Conservation (phyloP, 1,284 basidiomycete genomes). For the Coniophora puteana region DNA sequence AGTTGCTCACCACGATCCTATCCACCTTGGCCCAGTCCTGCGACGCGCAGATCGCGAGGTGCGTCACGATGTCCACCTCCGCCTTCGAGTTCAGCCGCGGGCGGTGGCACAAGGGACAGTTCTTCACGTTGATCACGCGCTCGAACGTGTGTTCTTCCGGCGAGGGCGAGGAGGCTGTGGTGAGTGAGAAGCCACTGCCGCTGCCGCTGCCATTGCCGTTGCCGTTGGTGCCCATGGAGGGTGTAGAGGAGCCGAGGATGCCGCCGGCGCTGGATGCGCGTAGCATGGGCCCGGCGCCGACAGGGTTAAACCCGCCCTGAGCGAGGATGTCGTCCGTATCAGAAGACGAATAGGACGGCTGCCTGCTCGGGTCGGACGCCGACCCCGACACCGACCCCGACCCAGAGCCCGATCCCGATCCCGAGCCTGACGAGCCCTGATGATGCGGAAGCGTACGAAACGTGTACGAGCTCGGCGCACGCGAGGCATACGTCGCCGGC, state of each 20-base stretch:
- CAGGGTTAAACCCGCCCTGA: no score
- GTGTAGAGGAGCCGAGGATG: no score
- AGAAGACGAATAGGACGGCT: slow-evolving; percentile 35
- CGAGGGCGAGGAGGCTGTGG: slow-evolving; percentile 7
- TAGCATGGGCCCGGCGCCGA: slow-evolving; percentile 11
- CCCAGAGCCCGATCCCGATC: slow-evolving; percentile 9
- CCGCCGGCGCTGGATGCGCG: no score
- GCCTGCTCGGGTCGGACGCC: slow-evolving; percentile 14
- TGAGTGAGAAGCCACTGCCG: no score
- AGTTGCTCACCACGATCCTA: slow-evolving; percentile 89
- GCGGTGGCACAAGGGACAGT: slow-evolving; percentile 91
- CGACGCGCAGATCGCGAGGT: slow-evolving; percentile 91
- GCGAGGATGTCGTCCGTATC: slow-evolving; percentile 45
- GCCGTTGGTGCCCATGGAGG: no score
- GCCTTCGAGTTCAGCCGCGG: slow-evolving; percentile 81
- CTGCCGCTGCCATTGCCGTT: no score
- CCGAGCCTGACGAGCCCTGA: slow-evolving; percentile 15
- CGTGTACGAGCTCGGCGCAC: no score
- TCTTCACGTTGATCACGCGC: slow-evolving; percentile 92
- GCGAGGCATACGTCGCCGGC: slow-evolving; percentile 21
- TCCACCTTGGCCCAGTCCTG: slow-evolving; percentile 91
- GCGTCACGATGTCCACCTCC: slow-evolving; percentile 92
- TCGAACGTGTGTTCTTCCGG: slow-evolving; percentile 58
- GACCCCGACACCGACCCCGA: no score
- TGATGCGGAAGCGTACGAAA: no score